Evolutionary conservation across 106 monocot genomes (phyloP), one percentile per base, ranked within the genome.

Genomic region (Phalaenopsis equestris): DNA sequence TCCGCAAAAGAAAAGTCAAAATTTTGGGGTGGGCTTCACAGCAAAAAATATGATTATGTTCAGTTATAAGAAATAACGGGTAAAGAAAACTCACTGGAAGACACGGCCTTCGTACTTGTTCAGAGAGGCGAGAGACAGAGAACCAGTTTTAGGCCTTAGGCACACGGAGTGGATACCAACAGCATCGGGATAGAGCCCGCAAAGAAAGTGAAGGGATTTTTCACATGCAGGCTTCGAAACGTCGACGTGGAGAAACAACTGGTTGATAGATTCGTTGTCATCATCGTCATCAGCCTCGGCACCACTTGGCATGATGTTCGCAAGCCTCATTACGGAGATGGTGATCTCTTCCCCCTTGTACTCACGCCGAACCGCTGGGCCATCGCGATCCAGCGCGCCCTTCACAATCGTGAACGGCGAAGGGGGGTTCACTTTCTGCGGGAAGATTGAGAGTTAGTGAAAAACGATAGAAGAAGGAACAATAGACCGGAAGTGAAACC

Each of bases 151-250:
- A 2, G 94, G 86, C 55, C 91, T 74, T 52, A 96, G 86, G 79
- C 86, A 87, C 19, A 96, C 93, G 2, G 94, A 92, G 76, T 98
- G 97, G 38, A 98, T 98, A 19, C 97, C 97, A 7, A 98, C 30
- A 24, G 97, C 92, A 76, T 98, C 97, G 19, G 94, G 94, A 68
- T 98, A 98, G 41, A 98, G 85, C 21, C 94, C 97, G 42, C 97
- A 98, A 1, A 98, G 89, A 79, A 98, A 98, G 8, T 98, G 91
- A 9, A 94, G 84, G 18, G 86, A 86, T 6, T 94, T 84, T 8
- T 85, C 86, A 6, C 86, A 64, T 55, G 86, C 89, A 15, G 84
- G 78, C 84, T 87, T 97, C n/a, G 92, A 88, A 8, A 94, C 89
- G 21, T 91, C 90, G 4, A 98, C 94, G 56, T 98, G 92, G 49